Conservation (phyloP, 305 asterid species). For the Fraxinus xanthoxyloides region DNA sequence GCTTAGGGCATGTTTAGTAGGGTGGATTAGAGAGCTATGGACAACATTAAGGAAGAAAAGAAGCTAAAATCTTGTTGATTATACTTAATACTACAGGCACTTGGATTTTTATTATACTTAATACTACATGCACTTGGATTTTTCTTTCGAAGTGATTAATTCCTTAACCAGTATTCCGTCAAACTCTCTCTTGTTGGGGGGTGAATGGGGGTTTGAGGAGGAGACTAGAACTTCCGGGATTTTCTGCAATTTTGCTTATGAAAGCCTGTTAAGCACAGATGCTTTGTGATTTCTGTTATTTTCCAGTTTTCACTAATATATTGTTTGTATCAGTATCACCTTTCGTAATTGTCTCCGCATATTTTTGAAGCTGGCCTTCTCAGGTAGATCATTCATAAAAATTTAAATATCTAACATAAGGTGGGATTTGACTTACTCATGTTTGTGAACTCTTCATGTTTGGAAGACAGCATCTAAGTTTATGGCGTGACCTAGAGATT, state of each 20-base stretch:
- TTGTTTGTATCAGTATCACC: background rate
- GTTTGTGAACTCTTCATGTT: slow-evolving; percentile 30
- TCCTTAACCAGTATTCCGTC: background rate
- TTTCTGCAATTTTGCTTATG: background rate
- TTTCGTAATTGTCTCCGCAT: slow-evolving; percentile 7
- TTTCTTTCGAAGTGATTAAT: background rate
- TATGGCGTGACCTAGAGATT: slow-evolving; percentile 76
- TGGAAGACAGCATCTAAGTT: slow-evolving; percentile 66
- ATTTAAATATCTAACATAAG: background rate
- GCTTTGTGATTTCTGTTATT: background rate
- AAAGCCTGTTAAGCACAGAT: background rate
- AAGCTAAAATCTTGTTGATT: background rate
- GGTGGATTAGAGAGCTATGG: background rate
- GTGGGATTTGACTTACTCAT: slow-evolving; percentile 23
- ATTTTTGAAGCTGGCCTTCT: slow-evolving; percentile 8
- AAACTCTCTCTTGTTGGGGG: background rate
- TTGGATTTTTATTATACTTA: background rate
- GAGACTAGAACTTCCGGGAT: background rate
- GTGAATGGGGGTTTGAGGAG: background rate
- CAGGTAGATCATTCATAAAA: slow-evolving; percentile 6
- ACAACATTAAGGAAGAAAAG: background rate
- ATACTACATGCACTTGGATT: background rate
- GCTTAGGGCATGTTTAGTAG: background rate
- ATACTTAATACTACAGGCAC: background rate
- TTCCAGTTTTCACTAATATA: background rate